Percentiles rank a stretch among this genome's conserved stretches.
Conservation (phyloP, 352 stramenopile species). For the Globisporangium echinulatum region DNA sequence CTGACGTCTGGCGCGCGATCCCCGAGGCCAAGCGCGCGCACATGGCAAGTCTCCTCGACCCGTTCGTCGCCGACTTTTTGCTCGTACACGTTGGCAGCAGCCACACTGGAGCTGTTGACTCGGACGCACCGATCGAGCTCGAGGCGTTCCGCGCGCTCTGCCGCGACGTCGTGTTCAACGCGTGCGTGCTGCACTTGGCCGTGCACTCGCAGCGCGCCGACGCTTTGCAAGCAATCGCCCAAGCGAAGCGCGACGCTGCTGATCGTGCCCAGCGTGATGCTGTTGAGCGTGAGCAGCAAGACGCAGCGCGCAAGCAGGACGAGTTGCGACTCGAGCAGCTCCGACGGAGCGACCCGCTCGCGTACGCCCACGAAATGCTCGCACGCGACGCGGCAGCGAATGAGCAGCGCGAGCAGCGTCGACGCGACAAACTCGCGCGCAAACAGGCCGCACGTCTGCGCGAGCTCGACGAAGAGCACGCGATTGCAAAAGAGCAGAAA, state of each 20-base stretch:
- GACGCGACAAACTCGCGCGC: conserved; percentile 30
- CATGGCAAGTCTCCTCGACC: conserved; percentile 51
- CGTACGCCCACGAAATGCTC: conserved; percentile 35
- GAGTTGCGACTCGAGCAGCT: conserved; percentile 27
- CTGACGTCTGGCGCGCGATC: conserved; percentile 54
- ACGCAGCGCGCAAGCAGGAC: conserved; percentile 20
- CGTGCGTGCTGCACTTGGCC: conserved; percentile 43
- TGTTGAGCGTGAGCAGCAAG: conserved; percentile 11
- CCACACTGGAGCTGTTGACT: conserved; percentile 13
- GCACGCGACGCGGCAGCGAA: conserved; percentile 24
- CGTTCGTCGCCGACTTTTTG: conserved; percentile 61
- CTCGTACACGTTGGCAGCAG: conserved; percentile 24
- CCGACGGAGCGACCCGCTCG: conserved; percentile 24
- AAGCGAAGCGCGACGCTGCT: conserved; percentile 10
- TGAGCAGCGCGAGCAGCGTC: conserved; percentile 24
- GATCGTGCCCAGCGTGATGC: conserved; percentile 8
- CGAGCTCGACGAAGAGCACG: conserved; percentile 52
- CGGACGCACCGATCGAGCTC: conserved; percentile 40
- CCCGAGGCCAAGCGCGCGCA: conserved; percentile 37
- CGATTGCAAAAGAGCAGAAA: conserved; percentile 57
- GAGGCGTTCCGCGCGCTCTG: conserved; percentile 47
- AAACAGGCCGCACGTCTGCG: conserved; percentile 45
- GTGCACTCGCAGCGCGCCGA: conserved; percentile 42
- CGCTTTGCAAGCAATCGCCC: conserved; percentile 11
- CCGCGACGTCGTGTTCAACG: conserved; percentile 51